Base-by-base conservation (phyloP, 2,329 filamentous ascomycete genomes). In the Beauveria bassiana region DNA sequence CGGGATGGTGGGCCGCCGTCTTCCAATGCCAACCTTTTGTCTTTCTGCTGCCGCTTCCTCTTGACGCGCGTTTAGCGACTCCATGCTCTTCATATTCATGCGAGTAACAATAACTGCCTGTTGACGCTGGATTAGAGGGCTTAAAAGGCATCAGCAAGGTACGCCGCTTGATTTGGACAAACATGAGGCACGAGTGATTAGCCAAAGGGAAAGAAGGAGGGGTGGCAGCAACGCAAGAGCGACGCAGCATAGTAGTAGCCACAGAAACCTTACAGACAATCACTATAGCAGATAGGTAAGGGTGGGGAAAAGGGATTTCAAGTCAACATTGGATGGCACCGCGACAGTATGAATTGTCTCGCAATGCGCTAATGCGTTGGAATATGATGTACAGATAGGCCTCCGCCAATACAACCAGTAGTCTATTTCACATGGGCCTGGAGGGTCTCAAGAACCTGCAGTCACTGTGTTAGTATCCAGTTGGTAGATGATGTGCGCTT, bases 371-470 rank as follows among this genome's bases (percentile, higher is more conserved):
- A 73, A 69, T 68, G 67, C 67, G 68, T 70, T 69, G 70, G 67
- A 69, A 67, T 71, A 64, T 75, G 75, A 77, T 78, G 74, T 78
- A 78, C 76, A 77, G 72, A 69, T 68, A 67, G 67, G 67, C 72
- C 68, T 71, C 66, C 70, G 72, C 70, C 67, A 72, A 66, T 78
- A 78, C 78, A 74, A 76, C 72, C 71, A 72, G 79, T 89, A 72
- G 72, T 81, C 81, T 91, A 93, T 84, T 93, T 93, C 74, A 93
- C 81, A 70, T 83, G 85, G 70, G 87, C 86, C 79, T 92, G 87
- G 71, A 95, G 83, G 75, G 85, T 90, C 84, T 95, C 90, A 70
- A 95, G 83, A 72, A 93, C 88, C 89, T 93, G 66, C 50, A 56
- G 46, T 24, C 12, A 50, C 5, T 50, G 26, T 42, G 71, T 83